phyloP scores from a whole-genome alignment of 495 filamentous ascomycete genomes.

The Hypomontagnella submonticulosa region DNA sequence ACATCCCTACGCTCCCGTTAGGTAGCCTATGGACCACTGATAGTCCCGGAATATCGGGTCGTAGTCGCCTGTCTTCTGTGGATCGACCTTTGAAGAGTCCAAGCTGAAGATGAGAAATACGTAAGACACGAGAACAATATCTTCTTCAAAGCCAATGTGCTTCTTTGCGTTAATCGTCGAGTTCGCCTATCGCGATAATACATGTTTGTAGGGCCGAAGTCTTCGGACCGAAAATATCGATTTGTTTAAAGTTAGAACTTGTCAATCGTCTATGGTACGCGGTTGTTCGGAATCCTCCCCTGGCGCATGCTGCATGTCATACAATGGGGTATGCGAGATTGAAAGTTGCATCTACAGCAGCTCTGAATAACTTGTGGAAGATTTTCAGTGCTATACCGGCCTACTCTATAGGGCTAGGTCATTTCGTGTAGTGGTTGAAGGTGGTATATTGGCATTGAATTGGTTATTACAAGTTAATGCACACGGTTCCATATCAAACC shows the following conservation, averaged over 20 bases:
- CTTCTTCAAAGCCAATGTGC: background rate
- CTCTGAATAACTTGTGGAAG: background rate
- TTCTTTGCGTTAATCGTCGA: background rate
- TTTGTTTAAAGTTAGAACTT: background rate
- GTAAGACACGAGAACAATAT: constrained; percentile 7
- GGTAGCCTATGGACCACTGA: constrained; percentile 9
- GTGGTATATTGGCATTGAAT: too few relatives aligned
- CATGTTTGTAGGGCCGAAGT: constrained; percentile 29
- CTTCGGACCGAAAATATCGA: constrained; percentile 34
- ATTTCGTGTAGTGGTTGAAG: too few relatives aligned
- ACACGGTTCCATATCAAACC: too few relatives aligned
- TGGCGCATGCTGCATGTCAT: constrained; percentile 19
- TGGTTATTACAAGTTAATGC: too few relatives aligned
- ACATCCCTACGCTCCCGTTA: background rate
- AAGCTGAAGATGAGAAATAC: background rate
- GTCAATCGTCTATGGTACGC: constrained; percentile 11
- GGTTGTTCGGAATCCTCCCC: constrained; percentile 19
- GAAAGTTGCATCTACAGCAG: constrained; percentile 7
- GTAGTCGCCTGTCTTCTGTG: background rate
- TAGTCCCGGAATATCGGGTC: constrained; percentile 25
- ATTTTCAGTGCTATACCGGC: background rate
- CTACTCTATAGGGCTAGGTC: too few relatives aligned
- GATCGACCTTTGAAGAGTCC: background rate
- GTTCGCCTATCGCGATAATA: background rate
- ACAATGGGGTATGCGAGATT: constrained; percentile 16